Conservation (phyloP, 73 alveolate species). For the Stentor coeruleus region DNA sequence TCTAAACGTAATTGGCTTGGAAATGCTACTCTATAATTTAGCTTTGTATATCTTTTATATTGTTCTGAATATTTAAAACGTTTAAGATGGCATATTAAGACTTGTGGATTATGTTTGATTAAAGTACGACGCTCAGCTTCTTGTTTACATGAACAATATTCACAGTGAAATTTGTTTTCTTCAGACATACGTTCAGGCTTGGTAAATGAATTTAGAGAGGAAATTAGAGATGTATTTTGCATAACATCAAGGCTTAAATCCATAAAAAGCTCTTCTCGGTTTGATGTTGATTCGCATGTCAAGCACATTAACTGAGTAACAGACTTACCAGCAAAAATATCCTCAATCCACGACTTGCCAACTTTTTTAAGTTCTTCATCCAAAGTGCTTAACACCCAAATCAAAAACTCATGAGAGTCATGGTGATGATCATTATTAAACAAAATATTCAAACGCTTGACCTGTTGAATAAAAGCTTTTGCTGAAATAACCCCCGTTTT, state of each 20-base stretch:
- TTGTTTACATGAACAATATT: conserved; percentile 62
- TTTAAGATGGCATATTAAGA: conserved; percentile 72
- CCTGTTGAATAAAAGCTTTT: conserved; percentile 39
- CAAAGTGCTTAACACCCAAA: conserved; percentile 50
- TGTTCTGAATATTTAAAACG: conserved; percentile 63
- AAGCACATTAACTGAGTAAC: conserved; percentile 55
- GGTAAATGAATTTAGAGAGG: conserved; percentile 60
- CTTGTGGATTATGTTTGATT: conserved; percentile 67
- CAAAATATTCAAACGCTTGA: conserved; percentile 36
- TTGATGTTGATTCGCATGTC: conserved; percentile 51
- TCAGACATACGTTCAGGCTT: conserved; percentile 59
- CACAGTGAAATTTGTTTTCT: conserved; percentile 77
- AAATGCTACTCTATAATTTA: conserved; percentile 40
- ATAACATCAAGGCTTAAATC: conserved; percentile 72
- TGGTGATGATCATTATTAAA: conserved; percentile 69
- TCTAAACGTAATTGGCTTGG: conserved; percentile 47
- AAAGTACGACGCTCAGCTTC: conserved; percentile 61
- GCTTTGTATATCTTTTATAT: conserved; percentile 44
- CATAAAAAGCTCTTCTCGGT: conserved; percentile 59
- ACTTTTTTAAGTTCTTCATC: conserved; percentile 34
- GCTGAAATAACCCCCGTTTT: conserved; percentile 32
- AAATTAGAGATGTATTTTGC: conserved; percentile 50
- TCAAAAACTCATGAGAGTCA: conserved; percentile 71
- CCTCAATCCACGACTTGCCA: conserved; percentile 38
- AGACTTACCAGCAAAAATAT: conserved; percentile 65